Base-by-base conservation (phyloP, 805 yeast genomes). In the Yarrowia bubula region DNA sequence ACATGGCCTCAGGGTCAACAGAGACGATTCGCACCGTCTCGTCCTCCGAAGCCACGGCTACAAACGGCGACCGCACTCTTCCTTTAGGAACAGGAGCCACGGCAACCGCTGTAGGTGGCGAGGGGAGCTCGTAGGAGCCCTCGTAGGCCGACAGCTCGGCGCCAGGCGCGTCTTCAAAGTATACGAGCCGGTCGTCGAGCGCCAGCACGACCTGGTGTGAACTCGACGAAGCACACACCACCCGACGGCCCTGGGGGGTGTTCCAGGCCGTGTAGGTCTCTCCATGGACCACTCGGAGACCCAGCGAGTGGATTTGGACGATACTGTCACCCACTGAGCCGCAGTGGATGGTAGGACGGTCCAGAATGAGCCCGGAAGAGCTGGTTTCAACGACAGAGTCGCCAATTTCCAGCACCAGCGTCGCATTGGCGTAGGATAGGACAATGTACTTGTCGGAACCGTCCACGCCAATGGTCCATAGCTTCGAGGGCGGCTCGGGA, bases 361-460 rank as follows among this genome's bases (percentile, higher is more conserved):
- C 79, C 0, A 80, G 70, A 1, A 81, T 74, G n/a, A 91, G 77
- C 0, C 87, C 86, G 0, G 92, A 84, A 66, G 86, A 87, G 1
- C 83, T 79, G 8, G 87, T 88, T 70, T 89, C 92, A 66, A 88
- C 92, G 1, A 90, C 90, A 0, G 84, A 85, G 68, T 89, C 96
- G 8, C 95, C 96, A 58, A 90, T 85, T 1, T 88, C 81, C 15
- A 95, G 75, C 0, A 91, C 88, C 65, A 89, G 78, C 0, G 97
- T 90, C 3, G 86, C 82, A 55, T 85, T 86, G 22, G 82, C 74
- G 69, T 86, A 83, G 0, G 93, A 80, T 3, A 91, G 76, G 1
- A 90, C 84, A 66, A 91, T 80, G 69, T 84, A 88, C 63, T 83
- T 82, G 6, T 70, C 71, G 48, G 87, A 86, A 6, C 74, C 73